These are phyloP conservation scores for Arachnopeziza araneosa DNA, from an alignment of 2,329 filamentous ascomycete species.

Conservation along the genomic window DNA sequence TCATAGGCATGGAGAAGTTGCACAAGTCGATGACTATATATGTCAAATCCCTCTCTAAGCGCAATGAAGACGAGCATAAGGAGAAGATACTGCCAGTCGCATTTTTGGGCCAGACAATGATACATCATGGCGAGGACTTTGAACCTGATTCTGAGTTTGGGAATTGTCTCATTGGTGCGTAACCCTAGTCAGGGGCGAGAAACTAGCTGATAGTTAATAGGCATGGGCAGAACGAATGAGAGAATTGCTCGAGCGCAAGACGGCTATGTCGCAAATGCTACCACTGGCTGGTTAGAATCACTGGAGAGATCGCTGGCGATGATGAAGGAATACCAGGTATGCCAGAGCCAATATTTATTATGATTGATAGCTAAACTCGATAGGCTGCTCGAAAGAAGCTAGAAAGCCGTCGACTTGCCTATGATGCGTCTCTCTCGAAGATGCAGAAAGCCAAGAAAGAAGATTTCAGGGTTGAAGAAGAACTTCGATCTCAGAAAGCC, in stretches of 20 bases:
- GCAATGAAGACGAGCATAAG: constrained; percentile 77
- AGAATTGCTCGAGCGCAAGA: constrained; percentile 82
- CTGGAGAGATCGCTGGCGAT: constrained; percentile 82
- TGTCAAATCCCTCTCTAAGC: constrained; percentile 80
- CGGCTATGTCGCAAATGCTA: constrained; percentile 71
- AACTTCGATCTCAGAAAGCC: constrained; percentile 81
- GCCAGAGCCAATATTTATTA: constrained; percentile 26
- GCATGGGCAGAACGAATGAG: constrained; percentile 81
- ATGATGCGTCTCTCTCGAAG: constrained; percentile 83
- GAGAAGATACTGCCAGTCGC: constrained; percentile 79
- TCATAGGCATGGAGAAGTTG: constrained; percentile 80
- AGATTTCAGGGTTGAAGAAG: constrained; percentile 89
- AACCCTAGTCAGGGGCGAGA: not conserved
- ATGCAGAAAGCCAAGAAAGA: constrained; percentile 92
- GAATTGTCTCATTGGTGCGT: constrained; percentile 66
- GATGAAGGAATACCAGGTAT: constrained; percentile 96
- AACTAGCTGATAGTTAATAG: constrained; percentile 36
- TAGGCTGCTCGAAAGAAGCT: constrained; percentile 83
- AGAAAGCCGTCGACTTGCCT: constrained; percentile 80
- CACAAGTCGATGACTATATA: constrained; percentile 82
- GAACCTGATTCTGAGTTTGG: constrained; percentile 87
- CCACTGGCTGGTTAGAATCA: constrained; percentile 83
- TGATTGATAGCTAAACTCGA: constrained; percentile 29
- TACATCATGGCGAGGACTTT: constrained; percentile 86
- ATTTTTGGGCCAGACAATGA: constrained; percentile 79